Conservation (phyloP, 2,329 filamentous ascomycete species). For the Pseudogymnoascus sp. region DNA sequence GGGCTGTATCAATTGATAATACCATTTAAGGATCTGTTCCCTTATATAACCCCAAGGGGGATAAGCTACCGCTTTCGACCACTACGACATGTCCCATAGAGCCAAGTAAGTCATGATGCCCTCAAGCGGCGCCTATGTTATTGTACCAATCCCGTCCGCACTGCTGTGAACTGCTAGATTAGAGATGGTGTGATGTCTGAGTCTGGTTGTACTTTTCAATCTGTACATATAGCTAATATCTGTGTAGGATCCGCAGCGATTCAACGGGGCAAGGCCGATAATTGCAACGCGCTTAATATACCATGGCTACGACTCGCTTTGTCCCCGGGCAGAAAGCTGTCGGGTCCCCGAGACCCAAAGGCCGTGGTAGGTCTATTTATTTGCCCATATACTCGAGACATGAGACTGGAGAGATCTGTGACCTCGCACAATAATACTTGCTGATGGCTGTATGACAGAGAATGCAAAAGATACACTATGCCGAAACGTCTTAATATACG, state of each 20-base stretch:
- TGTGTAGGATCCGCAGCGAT: slow-evolving; percentile 23
- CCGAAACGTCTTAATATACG: slow-evolving; percentile 88
- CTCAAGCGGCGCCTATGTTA: not conserved
- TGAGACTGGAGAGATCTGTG: not conserved
- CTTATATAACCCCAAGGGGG: slow-evolving; percentile 7
- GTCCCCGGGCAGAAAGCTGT: slow-evolving; percentile 31
- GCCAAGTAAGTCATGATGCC: not conserved
- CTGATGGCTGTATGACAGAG: slow-evolving; percentile 39
- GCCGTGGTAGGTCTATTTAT: slow-evolving; percentile 38
- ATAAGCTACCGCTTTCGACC: slow-evolving; percentile 7
- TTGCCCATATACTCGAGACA: not conserved
- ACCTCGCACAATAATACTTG: not conserved
- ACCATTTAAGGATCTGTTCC: not conserved
- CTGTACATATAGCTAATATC: slow-evolving; percentile 13
- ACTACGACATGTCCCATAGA: slow-evolving; percentile 7
- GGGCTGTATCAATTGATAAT: slow-evolving; percentile 1
- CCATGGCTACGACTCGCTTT: slow-evolving; percentile 27
- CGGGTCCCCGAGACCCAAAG: slow-evolving; percentile 49
- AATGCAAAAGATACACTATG: slow-evolving; percentile 82
- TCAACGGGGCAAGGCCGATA: slow-evolving; percentile 27
- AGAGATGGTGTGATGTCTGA: not conserved
- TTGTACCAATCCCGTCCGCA: not conserved
- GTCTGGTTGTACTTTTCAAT: not conserved
- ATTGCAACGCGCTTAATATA: slow-evolving; percentile 15
- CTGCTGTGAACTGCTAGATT: not conserved